A percentile compares a stretch with the other conserved stretches of the same genome.
Conservation (phyloP, 2,329 filamentous ascomycete species). For the Teratosphaeria epicoccoides region DNA sequence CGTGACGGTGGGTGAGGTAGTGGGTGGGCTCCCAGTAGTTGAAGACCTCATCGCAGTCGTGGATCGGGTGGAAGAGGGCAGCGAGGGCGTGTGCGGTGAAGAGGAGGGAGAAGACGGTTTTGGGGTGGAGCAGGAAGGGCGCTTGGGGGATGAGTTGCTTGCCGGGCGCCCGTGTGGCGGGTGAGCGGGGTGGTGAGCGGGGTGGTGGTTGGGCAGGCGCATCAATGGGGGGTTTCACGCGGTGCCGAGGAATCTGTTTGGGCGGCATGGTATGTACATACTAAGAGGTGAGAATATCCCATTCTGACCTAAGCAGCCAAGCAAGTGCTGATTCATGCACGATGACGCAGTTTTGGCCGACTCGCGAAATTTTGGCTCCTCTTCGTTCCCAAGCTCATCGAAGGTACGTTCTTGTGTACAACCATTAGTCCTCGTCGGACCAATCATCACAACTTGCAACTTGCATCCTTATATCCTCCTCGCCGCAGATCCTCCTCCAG, state of each 20-base stretch:
- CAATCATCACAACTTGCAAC: no score
- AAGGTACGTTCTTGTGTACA: no score
- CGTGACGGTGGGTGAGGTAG: constrained; percentile 85
- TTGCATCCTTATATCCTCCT: not conserved
- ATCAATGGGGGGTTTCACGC: constrained; percentile 3
- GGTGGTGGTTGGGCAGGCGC: no score
- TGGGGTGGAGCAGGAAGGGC: constrained; percentile 41
- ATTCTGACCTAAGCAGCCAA: no score
- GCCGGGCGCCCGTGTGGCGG: not conserved
- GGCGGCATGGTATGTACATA: not conserved
- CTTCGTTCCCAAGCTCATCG: no score
- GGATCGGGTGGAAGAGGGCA: constrained; percentile 77
- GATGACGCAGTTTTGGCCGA: not conserved
- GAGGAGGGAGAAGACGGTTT: constrained; percentile 71
- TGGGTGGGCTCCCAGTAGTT: constrained; percentile 99
- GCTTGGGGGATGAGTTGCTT: not conserved
- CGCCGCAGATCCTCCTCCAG: not conserved
- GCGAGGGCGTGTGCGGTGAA: constrained; percentile 62
- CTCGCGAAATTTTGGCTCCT: not conserved
- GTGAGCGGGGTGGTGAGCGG: not conserved
- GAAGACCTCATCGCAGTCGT: constrained; percentile 97
- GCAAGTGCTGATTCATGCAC: constrained; percentile 1
- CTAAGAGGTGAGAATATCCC: no score
- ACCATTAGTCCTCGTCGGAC: no score
- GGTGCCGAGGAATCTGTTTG: constrained; percentile 1